Evolutionary conservation across 1,284 basidiomycete species (phyloP).

Genomic region (Veloporphyrellus conicus): DNA sequence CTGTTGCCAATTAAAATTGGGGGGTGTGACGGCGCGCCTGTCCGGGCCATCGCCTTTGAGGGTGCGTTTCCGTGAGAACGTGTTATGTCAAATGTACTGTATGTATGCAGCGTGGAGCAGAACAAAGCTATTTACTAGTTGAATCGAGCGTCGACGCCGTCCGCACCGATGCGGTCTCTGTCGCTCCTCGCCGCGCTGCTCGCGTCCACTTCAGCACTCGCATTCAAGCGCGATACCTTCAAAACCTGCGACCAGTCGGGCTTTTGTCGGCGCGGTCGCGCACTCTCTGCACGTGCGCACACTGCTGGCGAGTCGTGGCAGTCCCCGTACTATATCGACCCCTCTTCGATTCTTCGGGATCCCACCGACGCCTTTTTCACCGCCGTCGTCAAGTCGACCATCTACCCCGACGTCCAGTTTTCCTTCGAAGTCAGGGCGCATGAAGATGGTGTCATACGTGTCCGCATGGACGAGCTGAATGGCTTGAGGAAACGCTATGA

Average conservation of each 20-base stretch:
- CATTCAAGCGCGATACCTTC: conserved; percentile 79
- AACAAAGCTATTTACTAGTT: no score
- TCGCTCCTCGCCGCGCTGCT: conserved; percentile 27
- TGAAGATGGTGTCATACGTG: conserved; percentile 77
- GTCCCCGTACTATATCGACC: conserved; percentile 79
- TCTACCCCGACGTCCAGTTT: conserved; percentile 83
- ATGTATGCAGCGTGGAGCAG: no score
- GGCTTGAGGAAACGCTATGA: conserved; percentile 80
- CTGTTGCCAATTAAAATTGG: conserved; percentile 55
- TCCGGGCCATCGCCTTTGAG: conserved; percentile 54
- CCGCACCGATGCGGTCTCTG: conserved; percentile 21
- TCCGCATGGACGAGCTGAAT: conserved; percentile 81
- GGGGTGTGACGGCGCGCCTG: conserved; percentile 59
- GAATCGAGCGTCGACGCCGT: no score
- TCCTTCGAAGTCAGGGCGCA: conserved; percentile 77
- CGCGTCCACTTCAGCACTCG: conserved; percentile 35
- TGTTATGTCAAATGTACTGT: neutral
- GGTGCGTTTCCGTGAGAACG: conserved; percentile 15
- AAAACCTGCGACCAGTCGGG: conserved; percentile 87
- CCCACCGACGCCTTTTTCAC: conserved; percentile 59
- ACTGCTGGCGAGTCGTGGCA: conserved; percentile 58
- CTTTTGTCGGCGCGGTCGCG: conserved; percentile 86
- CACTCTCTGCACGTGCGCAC: conserved; percentile 67
- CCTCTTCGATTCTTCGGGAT: conserved; percentile 47
- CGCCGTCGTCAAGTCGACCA: conserved; percentile 66